These are phyloP conservation scores for Chamaecrista fasciculata DNA, from an alignment of 306 rosid species.

Conservation along the genomic window DNA sequence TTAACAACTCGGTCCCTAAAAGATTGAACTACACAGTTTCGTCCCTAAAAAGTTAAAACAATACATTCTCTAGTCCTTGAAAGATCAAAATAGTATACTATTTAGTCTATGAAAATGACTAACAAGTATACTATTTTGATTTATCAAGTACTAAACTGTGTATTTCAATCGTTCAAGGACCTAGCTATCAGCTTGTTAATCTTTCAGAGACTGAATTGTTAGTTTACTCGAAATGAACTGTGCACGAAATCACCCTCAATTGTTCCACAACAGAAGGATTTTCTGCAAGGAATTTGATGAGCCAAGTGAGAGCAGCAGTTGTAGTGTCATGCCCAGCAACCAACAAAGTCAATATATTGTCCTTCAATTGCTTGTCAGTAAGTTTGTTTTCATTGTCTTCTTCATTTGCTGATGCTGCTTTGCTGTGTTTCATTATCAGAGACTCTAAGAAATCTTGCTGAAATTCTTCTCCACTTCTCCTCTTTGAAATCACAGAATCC, in stretches of 20 bases:
- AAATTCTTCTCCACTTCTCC: slow-evolving; percentile 63
- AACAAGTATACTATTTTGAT: no score
- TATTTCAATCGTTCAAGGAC: no score
- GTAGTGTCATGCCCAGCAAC: slow-evolving; percentile 95
- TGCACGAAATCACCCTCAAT: slow-evolving; percentile 48
- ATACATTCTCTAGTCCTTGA: no score
- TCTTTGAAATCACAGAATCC: slow-evolving; percentile 52
- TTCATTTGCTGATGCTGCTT: slow-evolving; percentile 29
- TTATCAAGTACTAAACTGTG: no score
- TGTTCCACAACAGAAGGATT: slow-evolving; percentile 63
- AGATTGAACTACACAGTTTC: no score
- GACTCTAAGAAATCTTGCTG: slow-evolving; percentile 78
- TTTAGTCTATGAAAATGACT: no score
- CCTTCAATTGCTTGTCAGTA: slow-evolving; percentile 74
- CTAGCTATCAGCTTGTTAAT: no score
- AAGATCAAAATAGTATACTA: no score
- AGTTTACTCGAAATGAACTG: background rate
- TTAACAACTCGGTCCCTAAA: no score
- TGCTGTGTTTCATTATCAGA: slow-evolving; percentile 65
- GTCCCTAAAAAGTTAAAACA: no score
- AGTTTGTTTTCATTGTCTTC: slow-evolving; percentile 61
- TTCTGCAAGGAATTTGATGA: slow-evolving; percentile 73
- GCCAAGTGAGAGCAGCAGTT: slow-evolving; percentile 90
- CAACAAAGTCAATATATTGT: slow-evolving; percentile 70
- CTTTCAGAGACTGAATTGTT: no score